These are phyloP conservation scores for Blechomonas ayalai DNA, from an alignment of 208 protist genomes.

Conservation along the genomic window DNA sequence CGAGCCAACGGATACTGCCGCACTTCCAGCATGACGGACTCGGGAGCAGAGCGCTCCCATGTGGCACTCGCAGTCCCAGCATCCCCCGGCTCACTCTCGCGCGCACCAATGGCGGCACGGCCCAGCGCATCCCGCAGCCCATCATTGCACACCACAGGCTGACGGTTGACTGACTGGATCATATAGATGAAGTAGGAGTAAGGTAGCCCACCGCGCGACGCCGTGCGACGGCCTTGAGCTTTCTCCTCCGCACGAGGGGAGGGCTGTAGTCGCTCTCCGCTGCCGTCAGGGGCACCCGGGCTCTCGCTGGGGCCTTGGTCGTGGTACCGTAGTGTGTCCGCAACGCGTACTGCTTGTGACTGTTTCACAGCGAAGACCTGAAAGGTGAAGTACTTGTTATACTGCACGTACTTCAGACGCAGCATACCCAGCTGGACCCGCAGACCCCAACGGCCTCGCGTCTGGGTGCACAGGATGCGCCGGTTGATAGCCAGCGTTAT, in stretches of 20 bases:
- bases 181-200: conserved; percentile 42
- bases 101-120: conserved; percentile 13
- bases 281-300: too few relatives aligned
- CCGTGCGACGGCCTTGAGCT: not conserved
- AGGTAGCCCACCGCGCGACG: not conserved
- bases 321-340: conserved; percentile 37
- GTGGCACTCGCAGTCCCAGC: conserved; percentile 8
- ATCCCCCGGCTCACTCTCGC: conserved; percentile 3
- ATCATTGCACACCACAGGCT: conserved; percentile 12
- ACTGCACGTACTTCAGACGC: conserved; percentile 39
- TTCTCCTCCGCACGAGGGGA: not conserved
- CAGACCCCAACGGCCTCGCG: conserved; percentile 56
- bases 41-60: conserved; percentile 17
- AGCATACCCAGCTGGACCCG: conserved; percentile 45
- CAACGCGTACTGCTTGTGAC: conserved; percentile 46
- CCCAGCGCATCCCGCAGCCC: not conserved
- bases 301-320: not conserved
- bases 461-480: conserved; percentile 14
- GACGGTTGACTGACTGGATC: conserved; percentile 47
- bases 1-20: conserved; percentile 52
- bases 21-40: conserved; percentile 54
- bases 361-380: conserved; percentile 63
- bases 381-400: conserved; percentile 54
- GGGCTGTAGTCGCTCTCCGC: not conserved
- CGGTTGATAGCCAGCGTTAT: conserved; percentile 74